Percentiles rank a stretch among this genome's conserved stretches.
Evolutionary conservation across 306 rosid genomes (phyloP).

Genomic region (Pterocarpus macrocarpus): DNA sequence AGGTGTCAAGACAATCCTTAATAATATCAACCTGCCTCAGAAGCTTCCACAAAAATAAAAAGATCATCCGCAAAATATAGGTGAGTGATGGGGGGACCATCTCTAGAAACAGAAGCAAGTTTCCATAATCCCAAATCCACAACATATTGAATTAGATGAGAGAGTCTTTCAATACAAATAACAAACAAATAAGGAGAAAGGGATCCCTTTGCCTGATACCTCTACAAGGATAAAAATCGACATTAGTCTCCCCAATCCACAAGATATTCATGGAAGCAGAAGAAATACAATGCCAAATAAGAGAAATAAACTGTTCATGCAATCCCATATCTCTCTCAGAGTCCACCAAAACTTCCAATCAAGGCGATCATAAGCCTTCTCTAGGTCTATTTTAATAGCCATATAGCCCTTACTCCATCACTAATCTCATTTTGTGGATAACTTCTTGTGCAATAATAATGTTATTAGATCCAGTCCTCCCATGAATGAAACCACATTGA

Average conservation of each 20-base stretch:
- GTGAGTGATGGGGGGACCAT: not conserved
- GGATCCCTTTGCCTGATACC: not conserved
- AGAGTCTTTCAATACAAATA: not conserved
- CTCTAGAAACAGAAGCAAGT: not conserved
- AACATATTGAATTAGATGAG: not conserved
- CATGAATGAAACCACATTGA: too few relatives aligned
- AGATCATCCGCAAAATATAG: not conserved
- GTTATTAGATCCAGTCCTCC: too few relatives aligned
- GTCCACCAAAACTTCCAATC: too few relatives aligned
- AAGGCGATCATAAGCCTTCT: too few relatives aligned
- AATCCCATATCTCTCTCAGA: too few relatives aligned
- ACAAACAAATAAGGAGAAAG: not conserved
- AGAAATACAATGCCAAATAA: too few relatives aligned
- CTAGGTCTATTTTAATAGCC: too few relatives aligned
- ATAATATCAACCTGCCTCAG: not conserved
- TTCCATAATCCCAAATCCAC: not conserved
- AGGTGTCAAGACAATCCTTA: accelerated
- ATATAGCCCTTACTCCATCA: too few relatives aligned
- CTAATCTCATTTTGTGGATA: too few relatives aligned
- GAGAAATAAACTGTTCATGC: too few relatives aligned
- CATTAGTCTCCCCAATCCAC: not conserved
- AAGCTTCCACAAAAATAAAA: not conserved
- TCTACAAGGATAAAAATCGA: not conserved
- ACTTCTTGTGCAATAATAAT: too few relatives aligned
- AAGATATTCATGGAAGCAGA: not conserved